phyloP scores from a whole-genome alignment of 257 asterid genomes.

The Jasminum sambac region DNA sequence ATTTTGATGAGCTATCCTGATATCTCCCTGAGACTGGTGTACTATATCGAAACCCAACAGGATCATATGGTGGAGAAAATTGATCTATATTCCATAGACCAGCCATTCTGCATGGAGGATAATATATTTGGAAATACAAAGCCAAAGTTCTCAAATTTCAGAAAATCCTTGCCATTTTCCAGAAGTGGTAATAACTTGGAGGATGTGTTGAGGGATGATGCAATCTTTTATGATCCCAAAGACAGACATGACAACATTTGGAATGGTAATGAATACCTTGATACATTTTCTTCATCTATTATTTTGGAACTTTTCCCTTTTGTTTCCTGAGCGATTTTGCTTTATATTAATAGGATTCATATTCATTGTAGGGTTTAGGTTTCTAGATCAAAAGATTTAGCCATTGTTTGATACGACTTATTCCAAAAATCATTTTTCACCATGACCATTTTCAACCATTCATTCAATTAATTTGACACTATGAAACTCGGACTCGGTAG shows the following conservation, averaged over 20 bases:
- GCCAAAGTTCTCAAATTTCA: slow-evolving; percentile 25
- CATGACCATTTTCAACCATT: too few species aligned
- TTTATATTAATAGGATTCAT: slow-evolving; percentile 12
- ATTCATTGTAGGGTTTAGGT: slow-evolving; percentile 23
- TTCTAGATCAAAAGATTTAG: slow-evolving; percentile 16
- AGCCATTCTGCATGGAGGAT: slow-evolving; percentile 40
- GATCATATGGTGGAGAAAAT: slow-evolving; percentile 45
- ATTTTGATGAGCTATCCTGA: slow-evolving; percentile 15
- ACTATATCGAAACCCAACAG: slow-evolving; percentile 31
- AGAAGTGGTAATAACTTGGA: slow-evolving; percentile 22
- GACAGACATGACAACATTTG: slow-evolving; percentile 33
- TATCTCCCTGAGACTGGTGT: slow-evolving; percentile 15
- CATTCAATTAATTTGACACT: too few species aligned
- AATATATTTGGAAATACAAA: slow-evolving; percentile 31
- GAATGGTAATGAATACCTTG: slow-evolving; percentile 40
- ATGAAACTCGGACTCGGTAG: too few species aligned
- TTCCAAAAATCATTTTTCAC: too few species aligned
- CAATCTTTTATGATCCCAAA: slow-evolving; percentile 29
- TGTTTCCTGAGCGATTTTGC: slow-evolving; percentile 16
- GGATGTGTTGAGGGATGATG: slow-evolving; percentile 40
- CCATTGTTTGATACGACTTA: too few species aligned
- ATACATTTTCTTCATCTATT: slow-evolving; percentile 19
- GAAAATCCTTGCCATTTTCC: slow-evolving; percentile 36
- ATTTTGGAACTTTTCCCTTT: slow-evolving; percentile 18
- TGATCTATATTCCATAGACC: slow-evolving; percentile 37